Evolutionary conservation across 2,329 filamentous ascomycete genomes (phyloP).

Genomic region (Botrytis tulipae): DNA sequence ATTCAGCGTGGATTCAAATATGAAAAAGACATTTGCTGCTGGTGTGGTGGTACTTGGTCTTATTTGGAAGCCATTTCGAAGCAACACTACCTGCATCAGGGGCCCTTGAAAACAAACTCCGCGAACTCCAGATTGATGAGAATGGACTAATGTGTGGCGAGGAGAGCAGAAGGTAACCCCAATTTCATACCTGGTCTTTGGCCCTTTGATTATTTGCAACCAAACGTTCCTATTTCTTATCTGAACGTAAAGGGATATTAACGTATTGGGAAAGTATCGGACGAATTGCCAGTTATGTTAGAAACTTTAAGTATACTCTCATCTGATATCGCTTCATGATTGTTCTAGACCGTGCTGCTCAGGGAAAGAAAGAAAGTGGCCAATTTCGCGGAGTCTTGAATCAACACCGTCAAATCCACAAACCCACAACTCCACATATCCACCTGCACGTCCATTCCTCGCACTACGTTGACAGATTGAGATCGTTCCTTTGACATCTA

Average conservation of each 20-base stretch:
- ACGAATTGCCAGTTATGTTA: neutral
- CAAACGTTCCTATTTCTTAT: neutral
- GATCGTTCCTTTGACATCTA: neutral
- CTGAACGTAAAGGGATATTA: neutral
- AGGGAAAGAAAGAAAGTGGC: neutral
- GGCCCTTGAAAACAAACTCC: neutral
- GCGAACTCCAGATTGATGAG: conserved; percentile 3
- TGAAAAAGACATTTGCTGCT: neutral
- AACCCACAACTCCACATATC: neutral
- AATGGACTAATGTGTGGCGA: neutral
- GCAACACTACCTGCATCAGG: neutral
- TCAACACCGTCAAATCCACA: neutral
- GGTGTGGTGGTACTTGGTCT: neutral
- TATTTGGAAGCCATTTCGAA: neutral
- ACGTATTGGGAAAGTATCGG: conserved; percentile 3
- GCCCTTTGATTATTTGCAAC: neutral
- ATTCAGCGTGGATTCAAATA: neutral
- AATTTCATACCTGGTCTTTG: neutral
- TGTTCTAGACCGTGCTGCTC: neutral
- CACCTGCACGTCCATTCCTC: neutral
- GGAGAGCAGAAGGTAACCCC: neutral
- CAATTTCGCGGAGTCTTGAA: conserved; percentile 13
- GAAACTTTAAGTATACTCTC: neutral
- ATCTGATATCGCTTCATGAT: neutral
- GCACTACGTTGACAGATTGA: neutral